Conservation (phyloP, 345 rosid species). For the Eucalyptus tenuipes region DNA sequence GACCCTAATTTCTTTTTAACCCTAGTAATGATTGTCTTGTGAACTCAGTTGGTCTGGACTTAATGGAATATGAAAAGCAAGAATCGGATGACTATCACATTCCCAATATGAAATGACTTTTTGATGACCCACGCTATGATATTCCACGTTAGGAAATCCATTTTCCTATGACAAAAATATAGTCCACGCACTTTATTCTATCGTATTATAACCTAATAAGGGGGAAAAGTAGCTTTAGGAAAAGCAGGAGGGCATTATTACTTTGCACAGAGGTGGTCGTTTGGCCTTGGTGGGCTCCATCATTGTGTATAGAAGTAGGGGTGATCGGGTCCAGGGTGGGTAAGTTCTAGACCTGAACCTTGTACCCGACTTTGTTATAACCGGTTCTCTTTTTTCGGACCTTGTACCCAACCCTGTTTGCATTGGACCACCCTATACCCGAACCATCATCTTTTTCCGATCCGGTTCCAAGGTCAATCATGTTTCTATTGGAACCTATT, state of each 20-base stretch:
- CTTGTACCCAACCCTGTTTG: no score
- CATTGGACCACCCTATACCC: no score
- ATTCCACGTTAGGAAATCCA: fast-evolving
- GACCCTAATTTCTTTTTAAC: fast-evolving
- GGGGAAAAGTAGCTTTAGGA: background rate
- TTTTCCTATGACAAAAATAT: background rate
- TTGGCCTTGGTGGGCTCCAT: no score
- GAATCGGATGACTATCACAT: background rate
- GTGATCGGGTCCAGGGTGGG: fast-evolving
- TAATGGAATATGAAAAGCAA: background rate
- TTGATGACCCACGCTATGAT: background rate
- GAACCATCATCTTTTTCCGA: no score
- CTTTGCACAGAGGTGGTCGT: no score
- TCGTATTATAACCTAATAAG: background rate
- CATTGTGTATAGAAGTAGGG: no score
- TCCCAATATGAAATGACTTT: background rate
- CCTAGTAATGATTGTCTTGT: fast-evolving
- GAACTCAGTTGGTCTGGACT: background rate
- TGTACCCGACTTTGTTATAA: fast-evolving
- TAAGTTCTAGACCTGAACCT: fast-evolving
- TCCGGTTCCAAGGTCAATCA: fast-evolving
- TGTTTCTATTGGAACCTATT: fast-evolving
- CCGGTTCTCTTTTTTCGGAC: fast-evolving
- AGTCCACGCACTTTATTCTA: fast-evolving
- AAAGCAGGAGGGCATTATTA: no score